Base-by-base conservation (phyloP, 129 eudicot genomes). In the Flaveria sonorensis region DNA sequence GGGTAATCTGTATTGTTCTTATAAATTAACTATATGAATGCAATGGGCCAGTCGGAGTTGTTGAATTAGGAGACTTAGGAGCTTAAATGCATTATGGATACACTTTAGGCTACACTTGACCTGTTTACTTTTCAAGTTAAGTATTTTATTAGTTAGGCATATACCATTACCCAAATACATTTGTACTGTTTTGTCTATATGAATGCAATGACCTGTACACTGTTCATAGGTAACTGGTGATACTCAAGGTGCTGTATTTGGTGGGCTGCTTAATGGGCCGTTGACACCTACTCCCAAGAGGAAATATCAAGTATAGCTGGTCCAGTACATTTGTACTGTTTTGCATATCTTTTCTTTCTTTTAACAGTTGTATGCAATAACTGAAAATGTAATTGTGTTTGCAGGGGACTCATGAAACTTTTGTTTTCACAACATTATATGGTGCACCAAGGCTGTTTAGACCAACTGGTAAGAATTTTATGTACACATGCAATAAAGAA, bases 401-500 rank as follows among this genome's bases (percentile, higher is more conserved):
- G 21, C 87, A 94, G 98, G 98, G 98, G 47, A 89, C 93, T 60
- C 87, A 84, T 66, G 93, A 91, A 63, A 84, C 96, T 19, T 94
- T 94, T 73, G 93, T 94, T 46, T 91, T 94, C 85, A 94, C 98
- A 14, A 94, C 93, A 15, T 82, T 87, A 72, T 89, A 91, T 76
- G 98, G 98, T 74, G 92, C 86, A 83, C 97, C 97, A 28, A 94
- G 98, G 87, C 82, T 91, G 60, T 94, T 91, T 75, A 91, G 97
- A 85, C 87, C 97, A 77, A 94, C 98, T 53, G 98, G 98, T 94
- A 79, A 77, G 78, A 64, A 30, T 72, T 40, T 51, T 51, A 39
- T 69, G 57, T 57, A 12, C 70, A 26, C 40, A 26, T 73, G 76
- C 62, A 77, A 18, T 16, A 4, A 43, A 30, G 15, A 70, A 28